Conservation (phyloP, 768 basidiomycete species). For the Coprinellus aureogranulatus region DNA sequence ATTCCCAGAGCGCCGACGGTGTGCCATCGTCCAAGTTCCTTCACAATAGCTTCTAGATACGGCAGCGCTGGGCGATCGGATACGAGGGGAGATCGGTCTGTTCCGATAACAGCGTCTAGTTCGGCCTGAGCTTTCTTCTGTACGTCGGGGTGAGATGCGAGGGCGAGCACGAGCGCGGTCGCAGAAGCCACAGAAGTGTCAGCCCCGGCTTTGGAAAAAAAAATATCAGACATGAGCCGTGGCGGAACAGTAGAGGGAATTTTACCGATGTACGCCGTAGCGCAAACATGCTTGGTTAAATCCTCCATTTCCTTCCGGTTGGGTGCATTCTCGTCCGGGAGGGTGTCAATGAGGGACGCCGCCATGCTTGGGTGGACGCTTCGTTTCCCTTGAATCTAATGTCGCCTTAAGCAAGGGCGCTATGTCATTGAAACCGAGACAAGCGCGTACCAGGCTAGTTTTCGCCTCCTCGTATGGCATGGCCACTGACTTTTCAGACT, state of each 20-base stretch:
- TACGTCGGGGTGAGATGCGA: not conserved
- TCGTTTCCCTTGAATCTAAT: not conserved
- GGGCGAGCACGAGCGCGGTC: not conserved
- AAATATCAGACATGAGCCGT: too few relatives aligned
- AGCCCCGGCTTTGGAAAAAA: constrained; percentile 18
- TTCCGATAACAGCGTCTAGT: constrained; percentile 1
- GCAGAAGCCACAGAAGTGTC: constrained; percentile 21
- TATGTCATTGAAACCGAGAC: not conserved
- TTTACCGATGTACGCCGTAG: not conserved
- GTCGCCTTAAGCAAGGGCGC: not conserved
- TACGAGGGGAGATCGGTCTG: not conserved
- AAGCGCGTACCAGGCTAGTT: not conserved
- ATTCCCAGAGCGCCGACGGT: constrained; percentile 8
- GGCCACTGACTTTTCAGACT: not conserved
- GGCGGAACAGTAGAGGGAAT: too few relatives aligned
- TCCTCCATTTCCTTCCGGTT: not conserved
- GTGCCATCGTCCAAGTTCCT: constrained; percentile 9
- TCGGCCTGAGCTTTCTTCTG: constrained; percentile 4
- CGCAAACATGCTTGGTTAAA: constrained; percentile 13
- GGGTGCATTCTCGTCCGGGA: constrained; percentile 1
- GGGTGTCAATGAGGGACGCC: not conserved
- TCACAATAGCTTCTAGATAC: constrained; percentile 5
- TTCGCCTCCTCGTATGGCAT: constrained; percentile 1
- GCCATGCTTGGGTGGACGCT: constrained; percentile 3
- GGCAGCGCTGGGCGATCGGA: not conserved